Evolutionary conservation across 2,329 filamentous ascomycete species (phyloP), one percentile per base, ranked within the genome.

Genomic region (Cladorrhinum sp.): DNA sequence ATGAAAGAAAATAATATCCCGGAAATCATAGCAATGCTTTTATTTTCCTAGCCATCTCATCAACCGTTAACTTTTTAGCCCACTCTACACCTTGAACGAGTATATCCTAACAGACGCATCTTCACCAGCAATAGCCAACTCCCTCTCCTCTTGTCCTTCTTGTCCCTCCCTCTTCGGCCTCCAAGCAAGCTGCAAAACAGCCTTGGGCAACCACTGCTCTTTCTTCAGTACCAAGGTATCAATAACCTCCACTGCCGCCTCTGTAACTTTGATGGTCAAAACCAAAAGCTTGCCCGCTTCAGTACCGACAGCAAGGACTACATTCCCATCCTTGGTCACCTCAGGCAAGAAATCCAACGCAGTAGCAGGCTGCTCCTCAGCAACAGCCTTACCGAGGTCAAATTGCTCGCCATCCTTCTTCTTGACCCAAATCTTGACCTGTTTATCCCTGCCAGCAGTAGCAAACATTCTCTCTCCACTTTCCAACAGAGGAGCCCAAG

Each of bases 381-480:
- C 69, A 22, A 90, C 76, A 1, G 80, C 81, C 2, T 79, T 72
- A 6, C 79, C 80, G 62, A 85, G 83, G 10, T 74, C 70, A 63
- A 89, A 86, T 18, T 73, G 72, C n/a, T 64, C 74, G 36, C 67
- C 66, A 45, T 67, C 50, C 32, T 59, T 57, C 61, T 73, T 75
- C 13, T 69, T 70, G 1, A 71, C 62, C 91, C 91, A 93, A 49
- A 93, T 70, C 70, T 90, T 90, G 38, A 96, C 87, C 24, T 81
- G 82, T 77, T 96, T 98, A 74, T 99, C 95, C 68, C 95, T 83
- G 2, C 93, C 92, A 1, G 93, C 93, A 0, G 95, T 99, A 12
- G 90, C 89, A 74, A 99, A 99, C 9, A 81, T 71, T 9, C 75
- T 69, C 2, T 50, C 18, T 16, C 29, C 41, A 18, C 45, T 52